Base-by-base conservation (phyloP, 164 flowering plant species). In the Stephania yunnanensis region DNA sequence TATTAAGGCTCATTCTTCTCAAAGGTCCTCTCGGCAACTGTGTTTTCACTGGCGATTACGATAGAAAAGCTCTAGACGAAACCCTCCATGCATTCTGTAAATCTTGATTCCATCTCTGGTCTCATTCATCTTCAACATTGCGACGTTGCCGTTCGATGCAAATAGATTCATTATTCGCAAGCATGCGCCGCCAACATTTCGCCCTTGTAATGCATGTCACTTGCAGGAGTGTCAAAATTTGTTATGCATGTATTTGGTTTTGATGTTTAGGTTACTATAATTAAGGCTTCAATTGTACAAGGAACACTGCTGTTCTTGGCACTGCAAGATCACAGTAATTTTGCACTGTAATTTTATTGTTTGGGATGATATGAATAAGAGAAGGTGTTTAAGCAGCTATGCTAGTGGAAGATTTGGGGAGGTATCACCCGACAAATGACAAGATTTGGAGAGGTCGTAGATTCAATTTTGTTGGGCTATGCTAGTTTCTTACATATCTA, bases 1-100 rank as follows among this genome's bases (percentile, higher is more conserved):
- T 91, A 22, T 83, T 96, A 42, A 89, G 99, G 82, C 95, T 96
- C 79, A 94, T 96, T 79, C 97, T 96, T 72, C 78, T 96, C 74
- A 92, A 90, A 83, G 99, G 99, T 46, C 89, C 97, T 78, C 86
- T 96, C 13, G 99, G 99, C 19, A 92, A 87, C 64, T 96, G 99
- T 64, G 95, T 96, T 50, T 96, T 96, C 77, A 96, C 98, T 0
- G 97, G 97, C 2, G 99, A 94, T 74, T 96, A 94, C 76, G 98
- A 96, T 48, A 80, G 92, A 52, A 83, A 89, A 70, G 93, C 90
- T 70, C 85, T 96, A 58, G 95, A 91, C 58, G 97, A 92, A 68
- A 96, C 99, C 11, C 92, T 96, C 31, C 84, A 36, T 46, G 93
- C 98, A 70, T 96, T 94, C 77, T 87, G 87, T 82, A 90, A 88